Base-by-base conservation (phyloP, 2,329 filamentous ascomycete genomes). In the Penicillium sclerotigenum region DNA sequence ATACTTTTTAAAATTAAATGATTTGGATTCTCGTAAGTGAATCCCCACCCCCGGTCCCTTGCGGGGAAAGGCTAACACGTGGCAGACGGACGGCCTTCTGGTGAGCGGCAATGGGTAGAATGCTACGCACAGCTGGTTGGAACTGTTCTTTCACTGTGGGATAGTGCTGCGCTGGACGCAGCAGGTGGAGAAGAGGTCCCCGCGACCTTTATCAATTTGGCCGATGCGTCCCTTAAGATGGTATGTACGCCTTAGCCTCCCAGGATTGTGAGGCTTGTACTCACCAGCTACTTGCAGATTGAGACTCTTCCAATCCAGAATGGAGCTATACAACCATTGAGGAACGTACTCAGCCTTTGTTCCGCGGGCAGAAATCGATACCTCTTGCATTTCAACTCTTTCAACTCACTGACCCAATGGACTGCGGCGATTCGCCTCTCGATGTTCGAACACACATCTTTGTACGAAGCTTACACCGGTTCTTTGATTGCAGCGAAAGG, bases 221-320 rank as follows among this genome's bases (percentile, higher is more conserved):
- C 94, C 7, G 94, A 99, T 81, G 94, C 94, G 20, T 96, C 94
- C 0, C 91, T 99, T 66, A 96, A 96, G 75, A 97, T 97, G 91
- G 94, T 97, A 81, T 64, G 94, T 97, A 81, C 64, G 75, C 61
- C 45, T 33, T 43, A 58, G 36, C 51, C 40, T 33, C 37, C 47
- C 41, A 51, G 45, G 5, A 16, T 18, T 1, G 10, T 18, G 22
- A 16, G n/a, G 8, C 38, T 5, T 49, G 22, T 20, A n/a, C 34
- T 53, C 14, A 54, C 38, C 34, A 47, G 26, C 7, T 18, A 41
- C 20, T 34, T 13, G 11, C 26, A 93, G 89, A 91, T 94, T 64
- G 89, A 97, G 71, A 93, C 91, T 13, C 81, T 99, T 41, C 91
- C 92, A 3, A 95, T 94, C 51, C 87, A 89, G 65, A 88, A 90